Percentiles rank a stretch among this genome's conserved stretches.
These are phyloP conservation scores for Dioscorea alata DNA, from an alignment of 106 monocot species.

Conservation along the genomic window DNA sequence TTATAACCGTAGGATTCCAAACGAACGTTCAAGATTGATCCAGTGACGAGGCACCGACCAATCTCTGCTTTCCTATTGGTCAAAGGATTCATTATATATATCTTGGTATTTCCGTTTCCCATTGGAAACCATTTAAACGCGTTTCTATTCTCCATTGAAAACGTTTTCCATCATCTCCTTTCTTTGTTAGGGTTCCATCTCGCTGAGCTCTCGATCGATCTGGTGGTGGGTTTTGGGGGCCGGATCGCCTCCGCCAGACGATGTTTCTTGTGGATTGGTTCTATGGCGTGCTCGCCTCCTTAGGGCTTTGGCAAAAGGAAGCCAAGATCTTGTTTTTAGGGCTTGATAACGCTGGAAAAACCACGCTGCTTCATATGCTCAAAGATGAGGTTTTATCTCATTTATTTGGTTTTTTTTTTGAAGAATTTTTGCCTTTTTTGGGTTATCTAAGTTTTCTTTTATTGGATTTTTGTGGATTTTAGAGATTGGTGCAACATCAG, in stretches of 20 bases:
- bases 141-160: background rate
- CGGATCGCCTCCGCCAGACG: background rate
- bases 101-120: background rate
- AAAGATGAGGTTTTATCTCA: constrained; percentile 56
- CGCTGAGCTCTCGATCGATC: background rate
- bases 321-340: constrained; percentile 74
- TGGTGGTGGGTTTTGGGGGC: background rate
- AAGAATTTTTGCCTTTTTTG: background rate
- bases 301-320: constrained; percentile 80
- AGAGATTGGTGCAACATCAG: constrained; percentile 75
- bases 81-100: background rate
- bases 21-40: background rate
- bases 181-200: constrained; percentile 9
- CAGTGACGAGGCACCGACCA: background rate
- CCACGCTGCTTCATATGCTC: constrained; percentile 73
- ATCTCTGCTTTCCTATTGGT: background rate
- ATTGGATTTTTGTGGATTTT: background rate
- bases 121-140: background rate
- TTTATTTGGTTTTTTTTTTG: background rate
- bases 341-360: constrained; percentile 72
- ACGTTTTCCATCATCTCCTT: constrained; percentile 5
- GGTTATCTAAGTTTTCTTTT: background rate
- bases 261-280: constrained; percentile 64
- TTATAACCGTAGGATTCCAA: background rate
- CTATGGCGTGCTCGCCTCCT: constrained; percentile 70